Base-by-base conservation (phyloP, 495 filamentous ascomycete species). In the Talaromyces stipitatus region DNA sequence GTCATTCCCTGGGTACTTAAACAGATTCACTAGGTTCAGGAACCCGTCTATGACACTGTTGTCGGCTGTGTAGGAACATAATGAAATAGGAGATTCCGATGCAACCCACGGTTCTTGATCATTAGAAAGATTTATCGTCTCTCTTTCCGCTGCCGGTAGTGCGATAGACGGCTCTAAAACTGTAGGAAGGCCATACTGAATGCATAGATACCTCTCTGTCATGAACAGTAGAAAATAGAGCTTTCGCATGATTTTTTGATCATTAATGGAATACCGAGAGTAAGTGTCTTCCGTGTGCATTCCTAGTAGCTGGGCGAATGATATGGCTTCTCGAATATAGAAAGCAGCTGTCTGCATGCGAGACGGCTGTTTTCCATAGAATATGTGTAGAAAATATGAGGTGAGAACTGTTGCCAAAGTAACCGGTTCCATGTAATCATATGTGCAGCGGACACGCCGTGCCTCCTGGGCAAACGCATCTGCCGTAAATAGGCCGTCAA, bases 301-400 rank as follows among this genome's bases (percentile, higher is more conserved):
- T 7, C 47, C 47, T n/a, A 50, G 26, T 22, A 50, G 26, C 56
- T 78, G 74, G 3, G 72, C 70, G 12, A 75, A 62, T 1, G 75
- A 72, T 43, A 78, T 73, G 4, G 74, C 69, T 54, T 78, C 75
- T 50, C 74, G 62, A 30, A 78, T 58, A 54, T 73, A 71, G 8
- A 77, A 57, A 5, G 72, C 58, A 0, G 74, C 76, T 32, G 69
- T 68, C 14, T 70, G 62, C 27, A 69, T 69, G 6, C 73, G 70
- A 1, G 70, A 63, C n/a, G 68, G 61, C 32, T 70, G 68, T 47
- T 76, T 74, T 29, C 74, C 73, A 59, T 74, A 73, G 57, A 72
- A 77, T 10, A 73, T 69, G 54, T 77, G 76, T n/a, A 77, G 59
- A 43, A 77, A 78, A 53, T 76, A 77, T 0, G 73, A 66, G 2